Base-by-base conservation (phyloP, 306 rosid genomes). In the Lathyrus oleraceus region DNA sequence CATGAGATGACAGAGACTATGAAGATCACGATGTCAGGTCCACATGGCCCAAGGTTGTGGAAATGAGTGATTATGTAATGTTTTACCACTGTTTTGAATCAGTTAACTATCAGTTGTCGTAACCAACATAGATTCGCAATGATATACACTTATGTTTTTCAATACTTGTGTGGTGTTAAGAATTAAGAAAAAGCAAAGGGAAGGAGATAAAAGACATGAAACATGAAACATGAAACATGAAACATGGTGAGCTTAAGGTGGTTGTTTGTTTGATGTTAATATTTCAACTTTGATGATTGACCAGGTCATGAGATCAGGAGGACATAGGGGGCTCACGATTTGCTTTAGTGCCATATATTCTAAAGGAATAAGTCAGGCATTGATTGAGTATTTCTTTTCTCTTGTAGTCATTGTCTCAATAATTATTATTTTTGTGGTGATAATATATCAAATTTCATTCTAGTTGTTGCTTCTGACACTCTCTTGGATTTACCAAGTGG, bases 211-310 rank as follows among this genome's bases (percentile, higher is more conserved):
- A 39, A 38, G 39, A 75, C 61, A 66, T 42, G 72, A 42, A 51
- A 28, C 45, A 63, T 30, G 72, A n/a, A n/a, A n/a, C n/a, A n/a
- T n/a, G n/a, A n/a, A n/a, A 75, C 61, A 66, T 42, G 72, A 42
- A 51, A 28, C 45, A 63, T 30, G 72, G 61, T 15, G 25, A 3
- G 49, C 2, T 38, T 62, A 51, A 20, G 12, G 23, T 61, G 67
- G 11, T 5, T 43, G 35, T 64, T 42, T 4, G 15, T 44, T 44
- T 25, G 14, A 45, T 47, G 52, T n/a, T 62, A 23, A 48, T 72
- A 51, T 72, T 72, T 72, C 70, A 21, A 51, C 36, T 72, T 61
- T 47, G 21, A 30, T 27, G 57, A 49, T 49, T 72, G 13, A 40
- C 15, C 11, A 17, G 25, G 11, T 49, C 12, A 49, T 6, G 32